Conservation (phyloP, 2,329 filamentous ascomycete genomes). For the Cordyceps cateniannulata region DNA sequence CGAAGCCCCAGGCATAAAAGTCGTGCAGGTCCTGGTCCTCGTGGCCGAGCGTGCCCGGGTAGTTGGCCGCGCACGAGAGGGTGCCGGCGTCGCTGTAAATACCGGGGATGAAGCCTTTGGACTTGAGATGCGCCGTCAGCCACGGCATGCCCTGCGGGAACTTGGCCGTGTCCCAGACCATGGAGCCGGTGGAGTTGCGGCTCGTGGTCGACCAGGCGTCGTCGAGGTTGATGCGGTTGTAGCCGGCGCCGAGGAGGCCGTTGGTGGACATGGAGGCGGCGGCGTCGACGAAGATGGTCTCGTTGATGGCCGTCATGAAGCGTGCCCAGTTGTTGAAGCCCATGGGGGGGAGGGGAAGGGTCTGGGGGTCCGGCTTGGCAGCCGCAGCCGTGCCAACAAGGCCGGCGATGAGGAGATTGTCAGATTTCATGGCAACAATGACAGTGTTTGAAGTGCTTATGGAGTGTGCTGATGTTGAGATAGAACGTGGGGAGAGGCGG, state of each 20-base stretch:
- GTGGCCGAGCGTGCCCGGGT: constrained; percentile 33
- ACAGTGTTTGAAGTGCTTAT: too few species aligned
- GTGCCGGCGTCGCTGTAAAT: constrained; percentile 40
- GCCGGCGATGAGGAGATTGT: not conserved
- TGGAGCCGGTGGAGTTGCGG: constrained; percentile 29
- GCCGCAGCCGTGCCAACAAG: not conserved
- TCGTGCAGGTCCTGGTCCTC: constrained; percentile 36
- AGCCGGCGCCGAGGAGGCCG: constrained; percentile 30
- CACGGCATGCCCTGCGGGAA: constrained; percentile 37
- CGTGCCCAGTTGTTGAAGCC: constrained; percentile 46
- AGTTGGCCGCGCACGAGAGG: constrained; percentile 33
- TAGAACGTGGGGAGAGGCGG: not conserved
- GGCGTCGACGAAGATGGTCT: constrained; percentile 39
- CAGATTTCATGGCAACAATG: not conserved
- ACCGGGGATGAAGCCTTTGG: constrained; percentile 33
- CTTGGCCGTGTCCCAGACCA: constrained; percentile 33
- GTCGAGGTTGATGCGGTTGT: constrained; percentile 34
- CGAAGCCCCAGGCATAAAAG: constrained; percentile 30
- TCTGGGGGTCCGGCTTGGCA: not conserved
- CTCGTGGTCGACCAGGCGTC: constrained; percentile 36
- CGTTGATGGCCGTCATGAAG: constrained; percentile 40
- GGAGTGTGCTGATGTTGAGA: too few species aligned
- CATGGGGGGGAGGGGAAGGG: constrained; percentile 34
- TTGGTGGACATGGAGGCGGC: constrained; percentile 37
- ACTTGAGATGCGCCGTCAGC: constrained; percentile 31